Conservation (phyloP, 768 basidiomycete species). For the Trametes cubensis region DNA sequence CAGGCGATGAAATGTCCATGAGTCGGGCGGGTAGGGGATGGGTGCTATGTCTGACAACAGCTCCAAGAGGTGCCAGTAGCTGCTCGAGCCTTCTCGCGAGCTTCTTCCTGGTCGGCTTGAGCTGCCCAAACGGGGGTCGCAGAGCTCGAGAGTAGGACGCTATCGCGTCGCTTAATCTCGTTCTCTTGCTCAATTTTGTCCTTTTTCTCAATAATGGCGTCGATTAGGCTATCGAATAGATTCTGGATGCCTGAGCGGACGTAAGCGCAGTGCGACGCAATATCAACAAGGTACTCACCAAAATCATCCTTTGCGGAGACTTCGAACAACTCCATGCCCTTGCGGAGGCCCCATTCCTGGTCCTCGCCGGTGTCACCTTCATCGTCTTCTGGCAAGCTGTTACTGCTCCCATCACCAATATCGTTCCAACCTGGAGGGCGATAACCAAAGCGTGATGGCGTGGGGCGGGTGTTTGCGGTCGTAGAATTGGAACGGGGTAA, state of each 20-base stretch:
- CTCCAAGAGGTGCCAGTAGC: conserved; percentile 57
- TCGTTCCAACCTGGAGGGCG: conserved; percentile 58
- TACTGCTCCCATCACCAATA: conserved; percentile 61
- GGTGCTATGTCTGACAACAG: conserved; percentile 59
- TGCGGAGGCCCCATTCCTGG: conserved; percentile 75
- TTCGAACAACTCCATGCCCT: conserved; percentile 87
- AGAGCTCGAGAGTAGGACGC: conserved; percentile 70
- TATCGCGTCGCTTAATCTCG: conserved; percentile 77
- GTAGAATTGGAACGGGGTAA: conserved; percentile 29
- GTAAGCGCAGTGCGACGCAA: conserved; percentile 6
- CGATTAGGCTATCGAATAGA: conserved; percentile 79
- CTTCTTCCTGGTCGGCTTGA: conserved; percentile 81
- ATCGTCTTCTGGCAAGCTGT: conserved; percentile 64
- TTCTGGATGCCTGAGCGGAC: conserved; percentile 65
- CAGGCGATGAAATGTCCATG: neutral
- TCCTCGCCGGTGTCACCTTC: conserved; percentile 52
- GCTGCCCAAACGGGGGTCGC: conserved; percentile 75
- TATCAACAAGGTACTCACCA: conserved; percentile 52
- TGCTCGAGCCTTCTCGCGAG: conserved; percentile 53
- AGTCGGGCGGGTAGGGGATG: neutral
- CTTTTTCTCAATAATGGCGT: conserved; percentile 76
- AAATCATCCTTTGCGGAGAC: conserved; percentile 88
- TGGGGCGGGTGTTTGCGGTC: conserved; percentile 19
- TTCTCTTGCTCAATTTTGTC: conserved; percentile 83
- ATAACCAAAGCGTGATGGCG: conserved; percentile 52